Evolutionary conservation across 1,139 yeast species (phyloP), one percentile per base, ranked within the genome.

Genomic region (Yamadazyma epiphylla): DNA sequence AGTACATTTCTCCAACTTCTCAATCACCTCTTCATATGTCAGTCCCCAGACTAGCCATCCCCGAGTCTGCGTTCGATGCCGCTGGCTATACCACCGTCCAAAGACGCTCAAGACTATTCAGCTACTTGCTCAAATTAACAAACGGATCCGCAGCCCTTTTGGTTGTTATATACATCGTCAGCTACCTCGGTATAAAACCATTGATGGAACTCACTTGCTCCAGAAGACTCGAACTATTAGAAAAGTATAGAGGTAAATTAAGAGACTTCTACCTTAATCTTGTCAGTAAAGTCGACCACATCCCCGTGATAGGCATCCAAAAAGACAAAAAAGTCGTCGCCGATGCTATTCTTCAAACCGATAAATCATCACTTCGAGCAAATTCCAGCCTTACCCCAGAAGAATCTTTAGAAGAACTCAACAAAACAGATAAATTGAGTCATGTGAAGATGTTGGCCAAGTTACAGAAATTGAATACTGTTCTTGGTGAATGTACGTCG

Each of bases 1-100:
- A n/a, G n/a, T n/a, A n/a, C n/a, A n/a, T n/a, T n/a, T n/a, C n/a
- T n/a, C n/a, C n/a, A 19, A 15, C 7, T 5, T 10, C 22, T 4
- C 19, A 17, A 17, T 17, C 8, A 17, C 19, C 6, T 7, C 8
- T 26, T 26, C 15, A 15, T 15, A 30, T 28, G 34, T 30, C 31
- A 4, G 19, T 66, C 5, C 70, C 71, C 2, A 46, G 53, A 15
- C 48, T 66, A 13, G 62, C 74, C 1, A 64, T 68, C 1, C 73
- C 74, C 3, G 74, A 68, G 37, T 35, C 66, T 2, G 64, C 73
- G 1, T 68, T 57, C 38, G 68, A 67, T 34, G 53, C 63, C 2
- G 39, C 50, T 12, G 38, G 49, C 7, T 64, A 58, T 36, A 33
- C 41, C 3, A 31, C 48, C 3, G 24, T 36, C 14, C 41, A 48